These are phyloP conservation scores for Alternaria longipes DNA, from an alignment of 2,329 filamentous ascomycete genomes.

Conservation along the genomic window DNA sequence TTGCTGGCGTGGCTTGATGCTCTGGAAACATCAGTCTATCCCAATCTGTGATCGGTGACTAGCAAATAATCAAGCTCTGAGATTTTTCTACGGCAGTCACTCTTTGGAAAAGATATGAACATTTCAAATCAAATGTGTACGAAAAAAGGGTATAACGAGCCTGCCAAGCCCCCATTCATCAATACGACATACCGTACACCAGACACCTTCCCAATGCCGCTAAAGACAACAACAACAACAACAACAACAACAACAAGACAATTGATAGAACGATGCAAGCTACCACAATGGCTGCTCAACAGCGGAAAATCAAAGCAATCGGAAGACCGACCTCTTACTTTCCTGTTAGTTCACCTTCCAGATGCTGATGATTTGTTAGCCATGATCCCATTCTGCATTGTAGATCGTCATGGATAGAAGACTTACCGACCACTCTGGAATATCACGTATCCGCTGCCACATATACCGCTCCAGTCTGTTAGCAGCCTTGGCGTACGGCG, in stretches of 20 bases:
- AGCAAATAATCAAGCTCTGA: neutral
- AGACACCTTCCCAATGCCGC: conserved; percentile 31
- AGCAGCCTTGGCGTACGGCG: conserved; percentile 92
- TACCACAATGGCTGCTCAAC: neutral
- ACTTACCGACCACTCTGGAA: conserved; percentile 80
- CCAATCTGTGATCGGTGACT: too few species aligned
- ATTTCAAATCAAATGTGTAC: conserved; percentile 1
- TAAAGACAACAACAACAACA: conserved; percentile 18
- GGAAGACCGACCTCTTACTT: conserved; percentile 23
- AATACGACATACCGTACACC: conserved; percentile 1
- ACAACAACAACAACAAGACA: conserved; percentile 15
- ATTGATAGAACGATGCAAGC: conserved; percentile 1
- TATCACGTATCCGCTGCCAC: conserved; percentile 90
- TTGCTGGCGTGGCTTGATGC: too few species aligned
- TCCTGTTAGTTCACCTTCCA: conserved; percentile 42
- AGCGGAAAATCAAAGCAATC: neutral
- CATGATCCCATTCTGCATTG: neutral
- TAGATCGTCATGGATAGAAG: neutral
- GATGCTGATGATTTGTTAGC: conserved; percentile 32
- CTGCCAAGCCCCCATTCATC: neutral
- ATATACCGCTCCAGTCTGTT: conserved; percentile 94
- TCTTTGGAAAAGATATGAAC: neutral
- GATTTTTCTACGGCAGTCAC: neutral
- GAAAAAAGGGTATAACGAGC: conserved; percentile 21
- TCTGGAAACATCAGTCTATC: too few species aligned